Conservation (phyloP, 176 grass and related monocot genomes). For the Rhipidocladum racemiflorum region DNA sequence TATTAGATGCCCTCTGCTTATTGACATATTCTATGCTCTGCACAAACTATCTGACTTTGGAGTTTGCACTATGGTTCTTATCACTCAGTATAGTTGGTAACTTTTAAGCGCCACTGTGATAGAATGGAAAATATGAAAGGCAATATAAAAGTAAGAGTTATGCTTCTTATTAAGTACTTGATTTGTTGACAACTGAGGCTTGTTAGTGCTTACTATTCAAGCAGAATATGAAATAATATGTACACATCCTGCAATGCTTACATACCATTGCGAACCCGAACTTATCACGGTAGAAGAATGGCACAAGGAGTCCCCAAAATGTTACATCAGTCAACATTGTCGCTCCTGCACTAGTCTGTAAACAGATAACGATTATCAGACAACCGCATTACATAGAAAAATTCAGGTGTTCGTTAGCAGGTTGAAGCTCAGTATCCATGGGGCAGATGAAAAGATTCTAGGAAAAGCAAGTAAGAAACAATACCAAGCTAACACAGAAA, state of each 20-base stretch:
- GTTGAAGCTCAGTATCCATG: background rate
- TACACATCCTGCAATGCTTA: background rate
- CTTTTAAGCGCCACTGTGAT: background rate
- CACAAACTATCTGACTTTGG: background rate
- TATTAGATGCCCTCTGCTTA: background rate
- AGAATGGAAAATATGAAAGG: background rate
- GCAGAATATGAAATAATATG: background rate
- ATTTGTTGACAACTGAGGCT: background rate
- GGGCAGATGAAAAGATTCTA: background rate
- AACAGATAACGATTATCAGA: background rate
- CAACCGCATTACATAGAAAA: background rate
- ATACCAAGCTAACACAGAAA: background rate
- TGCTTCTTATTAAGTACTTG: background rate
- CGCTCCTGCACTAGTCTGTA: slow-evolving; percentile 79
- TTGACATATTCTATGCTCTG: background rate
- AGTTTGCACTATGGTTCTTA: background rate
- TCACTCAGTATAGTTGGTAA: background rate
- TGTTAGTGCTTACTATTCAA: background rate
- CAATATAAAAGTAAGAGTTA: background rate
- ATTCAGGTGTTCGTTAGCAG: background rate
- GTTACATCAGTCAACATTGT: slow-evolving; percentile 70
- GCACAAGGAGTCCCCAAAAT: slow-evolving; percentile 89
- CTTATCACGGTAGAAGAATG: slow-evolving; percentile 55
- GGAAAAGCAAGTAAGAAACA: background rate
- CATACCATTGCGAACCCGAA: slow-evolving; percentile 61